Evolutionary conservation across 257 asterid species (phyloP), one percentile per base, ranked within the genome.

Genomic region (Petrea volubilis): DNA sequence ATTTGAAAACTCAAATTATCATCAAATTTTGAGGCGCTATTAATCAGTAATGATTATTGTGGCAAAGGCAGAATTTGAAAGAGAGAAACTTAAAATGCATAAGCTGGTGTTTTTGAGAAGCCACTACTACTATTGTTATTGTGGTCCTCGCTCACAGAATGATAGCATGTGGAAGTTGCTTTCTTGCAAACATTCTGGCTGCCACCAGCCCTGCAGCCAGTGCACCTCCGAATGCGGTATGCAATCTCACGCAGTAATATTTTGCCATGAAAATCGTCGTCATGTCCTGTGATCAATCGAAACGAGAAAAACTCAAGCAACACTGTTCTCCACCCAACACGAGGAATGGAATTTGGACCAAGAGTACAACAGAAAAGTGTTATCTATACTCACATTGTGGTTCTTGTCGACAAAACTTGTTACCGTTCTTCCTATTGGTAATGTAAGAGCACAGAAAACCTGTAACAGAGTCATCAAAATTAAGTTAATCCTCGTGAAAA

Each of bases 221-320:
- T 68, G 96, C 91, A 44, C 79, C 82, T 67, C 96, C 98, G 64
- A 86, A 88, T 49, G 65, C 38, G 36, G 84, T 75, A 64, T 92
- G 96, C 68, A 92, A 78, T 74, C 96, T 81, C 94, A 92, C 98
- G 73, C 90, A 83, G 62, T 83, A 86, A 64, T 90, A 92, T 56
- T 90, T 92, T 5, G 96, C 90, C 92, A 90, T 79, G 65, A 92
- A 90, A 28, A 88, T 92, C 81, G 81, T 85, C 24, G 84, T 40
- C 67, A 78, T 79, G 69, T 92, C 96, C 98, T 90, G 53, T 12
- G 33, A 47, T 28, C 49, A 60, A 27, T 12, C 2, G 12, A 68
- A 40, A 71, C 12, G 17, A 23, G 28, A 64, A 2, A 7, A 40
- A 52, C 10, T 8, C 15, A 8, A 25, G 14, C n/a, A 25, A 40